These are phyloP conservation scores for Pezicula radicicola DNA, from an alignment of 2,329 filamentous ascomycete species.

Conservation along the genomic window DNA sequence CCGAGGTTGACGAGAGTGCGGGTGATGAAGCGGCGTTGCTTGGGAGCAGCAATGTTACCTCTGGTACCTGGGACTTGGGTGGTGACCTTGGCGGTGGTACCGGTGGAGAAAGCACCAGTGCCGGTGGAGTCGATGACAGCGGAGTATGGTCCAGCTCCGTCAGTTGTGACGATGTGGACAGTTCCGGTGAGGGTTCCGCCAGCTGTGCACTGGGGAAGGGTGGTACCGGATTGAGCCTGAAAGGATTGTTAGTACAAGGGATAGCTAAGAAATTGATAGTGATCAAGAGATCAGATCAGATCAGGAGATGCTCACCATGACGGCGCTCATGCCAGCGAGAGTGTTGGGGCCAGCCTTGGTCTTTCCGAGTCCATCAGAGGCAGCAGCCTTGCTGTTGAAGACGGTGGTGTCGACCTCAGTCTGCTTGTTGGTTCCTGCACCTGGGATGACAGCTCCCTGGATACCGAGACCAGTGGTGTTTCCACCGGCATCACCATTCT, in stretches of 20 bases:
- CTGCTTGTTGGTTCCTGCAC: slow-evolving; percentile 35
- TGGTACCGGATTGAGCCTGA: slow-evolving; percentile 45
- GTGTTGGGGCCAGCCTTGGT: slow-evolving; percentile 55
- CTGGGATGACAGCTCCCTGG: slow-evolving; percentile 37
- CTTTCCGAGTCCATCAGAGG: slow-evolving; percentile 53
- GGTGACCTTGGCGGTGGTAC: slow-evolving; percentile 52
- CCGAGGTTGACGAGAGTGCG: slow-evolving; percentile 23
- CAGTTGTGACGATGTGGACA: slow-evolving; percentile 64
- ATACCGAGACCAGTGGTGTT: slow-evolving; percentile 41
- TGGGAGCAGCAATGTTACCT: slow-evolving; percentile 32
- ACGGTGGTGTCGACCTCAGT: slow-evolving; percentile 45
- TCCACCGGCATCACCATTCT: slow-evolving; percentile 35
- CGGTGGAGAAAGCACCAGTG: slow-evolving; percentile 44
- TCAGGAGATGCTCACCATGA: slow-evolving; percentile 37
- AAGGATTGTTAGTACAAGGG: neutral
- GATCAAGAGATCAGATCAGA: neutral
- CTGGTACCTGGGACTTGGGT: slow-evolving; percentile 44
- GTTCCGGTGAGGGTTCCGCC: slow-evolving; percentile 60
- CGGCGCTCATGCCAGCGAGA: slow-evolving; percentile 51
- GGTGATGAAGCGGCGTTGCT: slow-evolving; percentile 19
- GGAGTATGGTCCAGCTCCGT: slow-evolving; percentile 54
- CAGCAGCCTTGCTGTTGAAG: slow-evolving; percentile 48
- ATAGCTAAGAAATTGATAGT: neutral
- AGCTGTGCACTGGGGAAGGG: slow-evolving; percentile 55
- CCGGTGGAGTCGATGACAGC: slow-evolving; percentile 63